Conservation (phyloP, 352 stramenopile species). For the Phytophthora sp. region DNA sequence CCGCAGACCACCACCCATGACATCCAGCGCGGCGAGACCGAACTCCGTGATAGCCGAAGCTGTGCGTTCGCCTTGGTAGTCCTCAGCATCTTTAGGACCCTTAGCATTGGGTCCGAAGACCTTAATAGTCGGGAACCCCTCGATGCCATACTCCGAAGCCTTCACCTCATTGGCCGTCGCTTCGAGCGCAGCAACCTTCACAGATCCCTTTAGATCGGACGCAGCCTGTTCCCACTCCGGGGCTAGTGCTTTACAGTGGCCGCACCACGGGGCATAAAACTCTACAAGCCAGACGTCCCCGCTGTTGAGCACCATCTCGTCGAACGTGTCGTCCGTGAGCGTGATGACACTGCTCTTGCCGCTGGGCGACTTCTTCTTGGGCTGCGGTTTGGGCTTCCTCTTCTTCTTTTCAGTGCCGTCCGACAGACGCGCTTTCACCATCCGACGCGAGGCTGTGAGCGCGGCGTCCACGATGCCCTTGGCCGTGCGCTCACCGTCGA, state of each 20-base stretch:
- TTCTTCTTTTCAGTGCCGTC: slow-evolving; percentile 66
- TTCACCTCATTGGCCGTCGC: slow-evolving; percentile 93
- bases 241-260: slow-evolving; percentile 92
- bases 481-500: slow-evolving; percentile 81
- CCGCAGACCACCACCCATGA: slow-evolving; percentile 69
- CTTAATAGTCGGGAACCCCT: slow-evolving; percentile 96
- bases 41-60: slow-evolving; percentile 84
- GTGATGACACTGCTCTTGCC: slow-evolving; percentile 83
- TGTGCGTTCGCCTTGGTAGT: slow-evolving; percentile 91
- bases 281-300: slow-evolving; percentile 92
- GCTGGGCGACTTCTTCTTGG: slow-evolving; percentile 52
- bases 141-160: slow-evolving; percentile 85
- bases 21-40: slow-evolving; percentile 75
- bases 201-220: slow-evolving; percentile 84
- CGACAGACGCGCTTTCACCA: slow-evolving; percentile 83
- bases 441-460: slow-evolving; percentile 65
- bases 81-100: slow-evolving; percentile 59
- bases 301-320: slow-evolving; percentile 90
- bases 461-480: slow-evolving; percentile 88
- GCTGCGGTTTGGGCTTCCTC: slow-evolving; percentile 38
- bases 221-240: slow-evolving; percentile 93
- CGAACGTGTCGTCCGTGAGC: slow-evolving; percentile 92
- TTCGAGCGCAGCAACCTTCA: slow-evolving; percentile 94
- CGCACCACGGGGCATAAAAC: slow-evolving; percentile 94
- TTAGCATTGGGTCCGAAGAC: slow-evolving; percentile 87